phyloP scores from a whole-genome alignment of 2,329 filamentous ascomycete species.

The Leptographium galeiforme region DNA sequence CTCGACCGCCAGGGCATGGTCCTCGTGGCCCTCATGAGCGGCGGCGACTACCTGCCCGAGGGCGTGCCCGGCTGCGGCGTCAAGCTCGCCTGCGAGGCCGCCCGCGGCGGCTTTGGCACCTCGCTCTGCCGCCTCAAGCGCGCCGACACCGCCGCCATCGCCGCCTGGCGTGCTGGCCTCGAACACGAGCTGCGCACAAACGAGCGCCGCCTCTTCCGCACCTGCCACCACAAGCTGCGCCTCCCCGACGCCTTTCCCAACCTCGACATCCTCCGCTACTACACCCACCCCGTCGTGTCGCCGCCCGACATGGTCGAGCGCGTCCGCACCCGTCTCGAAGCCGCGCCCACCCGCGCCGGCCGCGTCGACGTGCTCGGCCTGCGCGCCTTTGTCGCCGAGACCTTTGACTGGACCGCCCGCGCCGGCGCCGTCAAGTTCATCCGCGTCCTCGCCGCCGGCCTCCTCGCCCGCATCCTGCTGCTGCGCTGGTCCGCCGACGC shows the following conservation, averaged over 20 bases:
- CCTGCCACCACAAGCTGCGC: slow-evolving; percentile 56
- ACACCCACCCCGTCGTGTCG: slow-evolving; percentile 78
- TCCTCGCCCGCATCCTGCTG: slow-evolving; percentile 48
- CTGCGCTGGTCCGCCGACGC: slow-evolving; percentile 1
- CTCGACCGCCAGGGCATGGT: slow-evolving; percentile 85
- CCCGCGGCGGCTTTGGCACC: slow-evolving; percentile 72
- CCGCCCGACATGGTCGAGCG: slow-evolving; percentile 38
- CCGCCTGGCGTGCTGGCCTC: slow-evolving; percentile 58
- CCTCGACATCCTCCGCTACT: slow-evolving; percentile 66
- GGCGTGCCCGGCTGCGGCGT: slow-evolving; percentile 80
- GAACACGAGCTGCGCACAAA: slow-evolving; percentile 71
- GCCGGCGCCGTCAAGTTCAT: slow-evolving; percentile 77
- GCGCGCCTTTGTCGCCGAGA: slow-evolving; percentile 60
- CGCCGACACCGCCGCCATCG: slow-evolving; percentile 45
- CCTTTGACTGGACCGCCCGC: slow-evolving; percentile 74
- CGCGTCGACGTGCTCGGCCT: slow-evolving; percentile 52
- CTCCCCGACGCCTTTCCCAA: slow-evolving; percentile 78
- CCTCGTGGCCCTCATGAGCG: slow-evolving; percentile 84
- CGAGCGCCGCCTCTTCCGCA: slow-evolving; percentile 65
- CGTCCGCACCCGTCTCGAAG: slow-evolving; percentile 45
- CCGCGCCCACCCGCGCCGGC: slow-evolving; percentile 14
- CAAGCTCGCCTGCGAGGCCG: slow-evolving; percentile 81
- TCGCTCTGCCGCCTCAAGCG: slow-evolving; percentile 54
- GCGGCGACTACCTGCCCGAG: slow-evolving; percentile 83
- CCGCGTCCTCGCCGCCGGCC: slow-evolving; percentile 60